Evolutionary conservation across 2,329 filamentous ascomycete genomes (phyloP), one percentile per base, ranked within the genome.

Genomic region (Claviceps sp.): DNA sequence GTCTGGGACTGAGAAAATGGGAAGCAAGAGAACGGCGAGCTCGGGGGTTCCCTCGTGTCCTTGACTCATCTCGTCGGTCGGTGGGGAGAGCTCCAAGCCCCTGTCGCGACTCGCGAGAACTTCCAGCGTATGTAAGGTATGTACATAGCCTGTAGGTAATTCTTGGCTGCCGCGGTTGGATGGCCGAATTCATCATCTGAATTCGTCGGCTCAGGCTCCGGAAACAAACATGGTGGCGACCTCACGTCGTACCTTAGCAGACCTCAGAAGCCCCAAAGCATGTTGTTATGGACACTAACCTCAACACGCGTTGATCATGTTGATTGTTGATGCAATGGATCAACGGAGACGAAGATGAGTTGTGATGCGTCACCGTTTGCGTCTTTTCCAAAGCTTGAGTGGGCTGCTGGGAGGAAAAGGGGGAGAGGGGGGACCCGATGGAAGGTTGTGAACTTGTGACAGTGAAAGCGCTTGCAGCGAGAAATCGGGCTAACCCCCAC

Each of bases 221-320:
- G 42, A 18, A 26, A 30, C 9, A 22, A 30, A 16, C 22, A 30
- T 26, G 22, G 5, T 30, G 43, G 22, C 26, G 43, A 45, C 14
- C 14, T 30, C 20, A 24, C 20, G 42, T 20, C 42, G 16, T 38
- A 14, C 13, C 37, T 30, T 9, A 30, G 24, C 24, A 26, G 13
- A 45, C 2, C n/a, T 26, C 18, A 37, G 9, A 54, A 59, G 52
- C 57, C 57, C 52, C 55, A 49, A 51, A 55, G 52, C 44, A 46
- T 34, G 44, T 30, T 34, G 44, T 46, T 26, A 46, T 16, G 26
- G 3, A 20, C 44, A 26, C 55, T 57, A 34, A 34, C 30, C 30
- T 11, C 9, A 34, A 4, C 30, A 34, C 9, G 30, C 30, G 30
- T 34, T 34, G 30, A 34, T 11, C 11, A 11, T 34, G 9, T 11